A percentile compares a stretch with the other conserved stretches of the same genome.
Evolutionary conservation across 2,329 filamentous ascomycete genomes (phyloP).

Genomic region (Fusarium chuoi): DNA sequence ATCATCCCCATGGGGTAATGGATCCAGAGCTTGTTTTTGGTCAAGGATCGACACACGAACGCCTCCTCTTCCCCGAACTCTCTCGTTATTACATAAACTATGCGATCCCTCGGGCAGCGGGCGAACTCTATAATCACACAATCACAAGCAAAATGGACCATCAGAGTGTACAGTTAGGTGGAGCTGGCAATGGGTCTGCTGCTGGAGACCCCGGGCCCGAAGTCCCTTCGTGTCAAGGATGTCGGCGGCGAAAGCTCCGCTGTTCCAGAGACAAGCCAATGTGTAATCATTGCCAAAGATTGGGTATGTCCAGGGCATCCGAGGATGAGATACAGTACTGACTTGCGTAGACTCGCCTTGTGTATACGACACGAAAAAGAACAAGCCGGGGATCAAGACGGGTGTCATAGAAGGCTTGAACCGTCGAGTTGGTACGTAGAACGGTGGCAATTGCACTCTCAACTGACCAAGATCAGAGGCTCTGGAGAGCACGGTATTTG

Average conservation of each 20-base stretch:
- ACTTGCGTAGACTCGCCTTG: conserved; percentile 16
- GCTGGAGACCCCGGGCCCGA: conserved; percentile 4
- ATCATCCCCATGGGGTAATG: conserved; percentile 9
- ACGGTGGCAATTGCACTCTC: rapidly evolving
- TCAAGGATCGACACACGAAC: background rate
- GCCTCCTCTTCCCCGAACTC: background rate
- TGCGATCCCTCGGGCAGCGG: conserved; percentile 32
- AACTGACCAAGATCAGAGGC: conserved; percentile 18
- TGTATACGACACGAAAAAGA: conserved; percentile 30
- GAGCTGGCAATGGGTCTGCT: background rate
- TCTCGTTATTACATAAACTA: background rate
- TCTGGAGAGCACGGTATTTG: conserved; percentile 26
- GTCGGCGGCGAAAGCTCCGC: conserved; percentile 34
- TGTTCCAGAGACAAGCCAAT: conserved; percentile 35
- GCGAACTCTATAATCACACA: background rate
- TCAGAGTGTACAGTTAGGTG: background rate
- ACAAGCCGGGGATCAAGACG: conserved; percentile 29
- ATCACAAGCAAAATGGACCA: conserved; percentile 1
- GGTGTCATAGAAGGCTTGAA: conserved; percentile 26
- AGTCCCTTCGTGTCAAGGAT: conserved; percentile 36
- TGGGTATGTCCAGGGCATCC: background rate
- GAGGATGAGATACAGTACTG: background rate
- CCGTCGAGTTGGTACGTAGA: conserved; percentile 26
- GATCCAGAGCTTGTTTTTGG: background rate
- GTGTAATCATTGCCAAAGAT: conserved; percentile 34